These are phyloP conservation scores for Tylopilus intermedius DNA, from an alignment of 768 basidiomycete genomes.

Conservation along the genomic window DNA sequence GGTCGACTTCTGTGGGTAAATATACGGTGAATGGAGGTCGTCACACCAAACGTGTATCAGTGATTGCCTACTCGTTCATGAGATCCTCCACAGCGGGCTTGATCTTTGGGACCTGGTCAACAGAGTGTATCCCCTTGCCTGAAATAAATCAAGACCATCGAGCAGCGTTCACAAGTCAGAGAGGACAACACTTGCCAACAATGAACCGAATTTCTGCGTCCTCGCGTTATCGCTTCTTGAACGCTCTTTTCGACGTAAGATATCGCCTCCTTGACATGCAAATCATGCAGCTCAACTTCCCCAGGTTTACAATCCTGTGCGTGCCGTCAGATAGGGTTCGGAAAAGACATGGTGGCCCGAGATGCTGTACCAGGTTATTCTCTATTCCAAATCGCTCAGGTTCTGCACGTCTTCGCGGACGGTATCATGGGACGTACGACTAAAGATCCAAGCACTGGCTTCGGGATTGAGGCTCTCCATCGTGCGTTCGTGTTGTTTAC, in stretches of 20 bases:
- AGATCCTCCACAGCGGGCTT: constrained; percentile 88
- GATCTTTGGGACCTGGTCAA: constrained; percentile 72
- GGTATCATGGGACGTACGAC: constrained; percentile 37
- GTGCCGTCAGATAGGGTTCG: neutral
- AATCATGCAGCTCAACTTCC: constrained; percentile 84
- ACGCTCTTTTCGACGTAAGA: constrained; percentile 67
- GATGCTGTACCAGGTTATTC: constrained; percentile 64
- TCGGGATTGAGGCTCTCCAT: constrained; percentile 78
- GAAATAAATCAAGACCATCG: neutral
- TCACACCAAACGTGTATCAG: neutral
- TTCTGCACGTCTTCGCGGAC: neutral
- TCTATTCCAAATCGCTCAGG: constrained; percentile 35
- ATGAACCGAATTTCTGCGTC: constrained; percentile 70
- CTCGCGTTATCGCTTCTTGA: constrained; percentile 53
- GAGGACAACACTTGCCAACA: constrained; percentile 56
- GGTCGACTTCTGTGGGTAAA: constrained; percentile 61
- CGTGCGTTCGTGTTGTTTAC: constrained; percentile 69
- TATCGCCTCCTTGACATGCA: constrained; percentile 92
- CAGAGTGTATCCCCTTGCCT: constrained; percentile 88
- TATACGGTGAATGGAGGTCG: neutral
- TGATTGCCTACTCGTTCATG: constrained; percentile 61
- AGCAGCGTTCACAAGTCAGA: neutral
- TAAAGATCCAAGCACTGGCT: constrained; percentile 86
- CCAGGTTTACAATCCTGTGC: constrained; percentile 59
- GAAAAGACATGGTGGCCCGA: neutral